These are phyloP conservation scores for Cryptosporidium muris DNA, from an alignment of 169 alveolate genomes.

Conservation along the genomic window DNA sequence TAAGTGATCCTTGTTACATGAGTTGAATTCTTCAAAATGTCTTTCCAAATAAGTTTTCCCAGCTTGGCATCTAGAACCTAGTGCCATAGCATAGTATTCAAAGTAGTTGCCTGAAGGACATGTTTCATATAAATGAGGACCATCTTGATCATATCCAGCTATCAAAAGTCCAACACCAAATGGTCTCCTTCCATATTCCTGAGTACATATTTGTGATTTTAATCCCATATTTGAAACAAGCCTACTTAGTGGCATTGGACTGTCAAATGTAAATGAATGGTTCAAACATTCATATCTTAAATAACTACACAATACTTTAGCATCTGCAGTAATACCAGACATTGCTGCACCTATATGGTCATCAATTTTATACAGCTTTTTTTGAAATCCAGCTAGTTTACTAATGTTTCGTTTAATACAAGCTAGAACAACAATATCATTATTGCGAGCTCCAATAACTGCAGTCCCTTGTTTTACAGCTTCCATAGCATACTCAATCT, in stretches of 20 bases:
- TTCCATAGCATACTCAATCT: constrained; percentile 97
- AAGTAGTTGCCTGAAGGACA: constrained; percentile 95
- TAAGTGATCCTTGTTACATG: constrained; percentile 80
- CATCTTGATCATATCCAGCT: constrained; percentile 90
- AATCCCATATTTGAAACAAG: constrained; percentile 88
- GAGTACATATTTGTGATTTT: constrained; percentile 95
- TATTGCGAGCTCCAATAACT: constrained; percentile 26
- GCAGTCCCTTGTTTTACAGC: constrained; percentile 95
- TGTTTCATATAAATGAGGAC: constrained; percentile 93
- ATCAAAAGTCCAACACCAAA: constrained; percentile 97
- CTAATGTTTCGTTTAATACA: constrained; percentile 83
- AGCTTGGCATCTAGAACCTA: constrained; percentile 97
- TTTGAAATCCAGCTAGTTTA: constrained; percentile 93
- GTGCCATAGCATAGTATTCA: constrained; percentile 95
- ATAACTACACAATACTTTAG: constrained; percentile 86
- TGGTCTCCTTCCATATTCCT: constrained; percentile 94
- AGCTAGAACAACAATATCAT: constrained; percentile 41
- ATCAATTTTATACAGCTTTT: constrained; percentile 93
- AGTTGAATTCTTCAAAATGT: constrained; percentile 86
- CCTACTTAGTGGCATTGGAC: constrained; percentile 90
- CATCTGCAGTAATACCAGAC: constrained; percentile 99
- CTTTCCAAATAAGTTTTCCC: constrained; percentile 97
- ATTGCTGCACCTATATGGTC: constrained; percentile 96
- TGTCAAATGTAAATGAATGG: constrained; percentile 92
- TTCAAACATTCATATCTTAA: constrained; percentile 94